Base-by-base conservation (phyloP, 768 basidiomycete species). In the Hemileccinum impolitum region DNA sequence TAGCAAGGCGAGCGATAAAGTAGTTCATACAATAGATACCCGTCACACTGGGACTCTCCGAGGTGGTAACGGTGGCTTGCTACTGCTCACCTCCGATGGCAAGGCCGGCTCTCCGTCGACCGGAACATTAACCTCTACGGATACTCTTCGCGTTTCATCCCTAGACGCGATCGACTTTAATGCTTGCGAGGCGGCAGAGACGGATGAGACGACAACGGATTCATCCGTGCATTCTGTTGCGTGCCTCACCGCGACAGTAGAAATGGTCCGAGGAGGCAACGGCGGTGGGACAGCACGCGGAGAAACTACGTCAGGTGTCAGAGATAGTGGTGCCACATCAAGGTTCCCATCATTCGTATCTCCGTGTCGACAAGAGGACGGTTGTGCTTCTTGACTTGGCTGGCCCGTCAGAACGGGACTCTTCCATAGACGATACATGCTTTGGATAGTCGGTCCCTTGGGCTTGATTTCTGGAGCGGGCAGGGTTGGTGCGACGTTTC, bases 361-460 rank as follows among this genome's bases (percentile, higher is more conserved):
- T 23, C 45, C 32, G 12, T 21, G 40, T n/a, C 37, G 51, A 9
- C 23, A 23, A 23, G 23, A 23, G 3, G 23, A 3, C 23, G 45
- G 12, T 7, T 48, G 54, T 9, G 25, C 41, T 36, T 62, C 65
- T 19, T 59, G 48, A 37, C 52, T 55, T 13, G 45, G 21, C 21
- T 69, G 70, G n/a, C 70, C 60, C 0, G 60, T 46, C 15, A 69
- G 49, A 18, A 65, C 61, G 13, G 81, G 78, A 40, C 71, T 78
- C 47, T 87, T 87, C 83, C 85, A 89, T 45, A 92, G 71, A 11
- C 86, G 80, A 63, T 89, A 89, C 50, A 90, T 77, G 50, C 74
- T 79, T 64, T 82, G 82, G 30, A 87, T 80, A 18, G 80, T 77
- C 9, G 79, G 77, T 41, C 75, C 74, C 64, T 79, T 63, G 13